A percentile compares a stretch with the other conserved stretches of the same genome.
Conservation (phyloP, 495 filamentous ascomycete genomes). For the Trichoderma reesei region DNA sequence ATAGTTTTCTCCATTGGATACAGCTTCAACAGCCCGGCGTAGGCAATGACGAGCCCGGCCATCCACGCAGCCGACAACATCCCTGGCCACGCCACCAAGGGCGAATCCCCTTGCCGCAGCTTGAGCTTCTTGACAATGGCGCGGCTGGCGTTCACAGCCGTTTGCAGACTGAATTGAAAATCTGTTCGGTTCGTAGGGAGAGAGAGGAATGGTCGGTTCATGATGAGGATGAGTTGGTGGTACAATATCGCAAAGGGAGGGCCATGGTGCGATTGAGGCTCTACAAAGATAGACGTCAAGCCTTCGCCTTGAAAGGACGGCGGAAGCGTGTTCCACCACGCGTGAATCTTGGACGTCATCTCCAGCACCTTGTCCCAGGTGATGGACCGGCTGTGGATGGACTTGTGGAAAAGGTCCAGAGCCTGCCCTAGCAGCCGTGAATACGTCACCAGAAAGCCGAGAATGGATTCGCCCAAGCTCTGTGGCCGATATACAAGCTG, state of each 20-base stretch:
- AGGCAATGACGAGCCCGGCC: not conserved
- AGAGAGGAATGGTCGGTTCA: not conserved
- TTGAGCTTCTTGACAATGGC: slow-evolving; percentile 4
- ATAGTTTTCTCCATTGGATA: slow-evolving; percentile 4
- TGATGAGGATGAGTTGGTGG: slow-evolving; percentile 1
- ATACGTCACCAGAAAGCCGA: not conserved
- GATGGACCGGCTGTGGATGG: slow-evolving; percentile 1
- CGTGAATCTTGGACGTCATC: slow-evolving; percentile 2
- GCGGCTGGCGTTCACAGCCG: not conserved
- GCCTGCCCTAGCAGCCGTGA: slow-evolving; percentile 1
- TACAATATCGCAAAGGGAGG: not conserved
- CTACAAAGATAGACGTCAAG: not conserved
- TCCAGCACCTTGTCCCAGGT: slow-evolving; percentile 5
- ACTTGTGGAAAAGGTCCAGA: slow-evolving; percentile 5
- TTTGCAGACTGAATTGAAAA: not conserved
- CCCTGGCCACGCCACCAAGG: not conserved
- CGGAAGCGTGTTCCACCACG: slow-evolving; percentile 5
- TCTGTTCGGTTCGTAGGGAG: slow-evolving; percentile 1
- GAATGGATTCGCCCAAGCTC: not conserved
- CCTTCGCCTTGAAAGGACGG: not conserved
- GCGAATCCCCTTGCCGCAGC: not conserved
- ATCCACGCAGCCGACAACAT: slow-evolving; percentile 5
- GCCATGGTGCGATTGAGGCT: not conserved
- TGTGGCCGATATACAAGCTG: not conserved
- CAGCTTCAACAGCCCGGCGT: not conserved